Evolutionary conservation across 163 green algal species (phyloP).

Genomic region (Trebouxia gelatinosa): DNA sequence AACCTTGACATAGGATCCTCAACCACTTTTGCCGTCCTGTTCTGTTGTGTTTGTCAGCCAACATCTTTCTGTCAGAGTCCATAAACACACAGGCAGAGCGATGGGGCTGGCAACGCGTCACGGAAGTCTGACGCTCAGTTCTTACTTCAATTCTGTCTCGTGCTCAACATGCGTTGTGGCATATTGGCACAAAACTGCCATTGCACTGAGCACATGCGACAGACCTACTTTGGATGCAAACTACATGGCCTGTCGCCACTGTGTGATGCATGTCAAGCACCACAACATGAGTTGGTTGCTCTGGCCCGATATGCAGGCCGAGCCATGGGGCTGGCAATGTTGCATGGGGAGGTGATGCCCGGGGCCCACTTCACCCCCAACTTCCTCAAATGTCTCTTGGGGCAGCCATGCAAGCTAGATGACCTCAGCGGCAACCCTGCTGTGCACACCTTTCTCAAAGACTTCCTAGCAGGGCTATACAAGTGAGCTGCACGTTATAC

Average conservation of each 20-base stretch:
- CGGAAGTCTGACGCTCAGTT: too few species aligned
- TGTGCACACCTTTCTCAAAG: slow-evolving; percentile 21
- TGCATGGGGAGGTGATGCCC: slow-evolving; percentile 38
- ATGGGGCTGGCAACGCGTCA: too few species aligned
- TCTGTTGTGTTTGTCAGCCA: too few species aligned
- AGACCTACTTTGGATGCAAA: too few species aligned
- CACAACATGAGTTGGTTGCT: neutral
- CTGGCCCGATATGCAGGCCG: slow-evolving; percentile 11
- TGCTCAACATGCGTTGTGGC: neutral
- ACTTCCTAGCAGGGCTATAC: slow-evolving; percentile 6
- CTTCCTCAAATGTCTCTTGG: slow-evolving; percentile 36
- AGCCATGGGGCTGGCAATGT: slow-evolving; percentile 34
- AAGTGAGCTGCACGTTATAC: too few species aligned
- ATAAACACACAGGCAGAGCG: too few species aligned
- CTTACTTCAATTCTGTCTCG: neutral
- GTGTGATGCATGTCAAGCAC: too few species aligned
- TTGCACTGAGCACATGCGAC: too few species aligned
- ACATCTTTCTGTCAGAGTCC: too few species aligned
- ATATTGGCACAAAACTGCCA: too few species aligned
- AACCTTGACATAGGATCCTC: too few species aligned
- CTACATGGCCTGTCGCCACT: too few species aligned
- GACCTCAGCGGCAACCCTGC: slow-evolving; percentile 34
- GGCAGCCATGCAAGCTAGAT: slow-evolving; percentile 12
- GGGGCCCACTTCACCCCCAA: slow-evolving; percentile 30
- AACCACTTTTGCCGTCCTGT: neutral